phyloP scores from a whole-genome alignment of 2,329 filamentous ascomycete species.

The Aspergillus ochraceus region DNA sequence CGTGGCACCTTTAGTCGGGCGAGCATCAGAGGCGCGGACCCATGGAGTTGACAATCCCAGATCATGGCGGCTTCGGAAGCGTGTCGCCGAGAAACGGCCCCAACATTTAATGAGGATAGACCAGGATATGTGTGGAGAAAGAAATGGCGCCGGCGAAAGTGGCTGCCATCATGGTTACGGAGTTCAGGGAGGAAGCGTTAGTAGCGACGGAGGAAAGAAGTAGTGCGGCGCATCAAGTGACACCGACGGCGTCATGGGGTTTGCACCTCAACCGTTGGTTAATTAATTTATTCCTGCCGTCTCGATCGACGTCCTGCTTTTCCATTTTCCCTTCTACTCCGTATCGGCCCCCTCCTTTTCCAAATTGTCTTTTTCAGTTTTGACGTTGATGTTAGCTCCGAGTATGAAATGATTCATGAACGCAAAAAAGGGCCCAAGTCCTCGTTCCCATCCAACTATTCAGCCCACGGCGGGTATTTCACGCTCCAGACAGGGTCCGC shows the following conservation, averaged over 20 bases:
- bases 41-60: conserved; percentile 5
- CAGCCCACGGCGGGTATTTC: not conserved
- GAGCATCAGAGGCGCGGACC: not conserved
- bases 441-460: not conserved
- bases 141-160: not conserved
- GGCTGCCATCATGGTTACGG: not conserved
- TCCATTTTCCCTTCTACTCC: too few species aligned
- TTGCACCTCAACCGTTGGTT: conserved; percentile 1
- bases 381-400: too few species aligned
- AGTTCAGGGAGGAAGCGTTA: not conserved
- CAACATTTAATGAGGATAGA: conserved; percentile 15
- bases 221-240: conserved; percentile 9
- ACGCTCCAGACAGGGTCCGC: not conserved
- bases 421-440: not conserved
- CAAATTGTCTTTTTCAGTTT: too few species aligned
- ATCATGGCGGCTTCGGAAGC: conserved; percentile 13
- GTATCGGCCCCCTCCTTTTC: not conserved
- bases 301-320: not conserved
- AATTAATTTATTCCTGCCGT: conserved; percentile 1
- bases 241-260: conserved; percentile 8
- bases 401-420: not conserved
- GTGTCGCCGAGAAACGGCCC: conserved; percentile 20
- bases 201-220: too few species aligned
- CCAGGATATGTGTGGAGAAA: conserved; percentile 12
- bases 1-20: not conserved